A percentile compares a stretch with the other conserved stretches of the same genome.
phyloP scores from a whole-genome alignment of 106 monocot genomes.

The Platanthera guangdongensis region DNA sequence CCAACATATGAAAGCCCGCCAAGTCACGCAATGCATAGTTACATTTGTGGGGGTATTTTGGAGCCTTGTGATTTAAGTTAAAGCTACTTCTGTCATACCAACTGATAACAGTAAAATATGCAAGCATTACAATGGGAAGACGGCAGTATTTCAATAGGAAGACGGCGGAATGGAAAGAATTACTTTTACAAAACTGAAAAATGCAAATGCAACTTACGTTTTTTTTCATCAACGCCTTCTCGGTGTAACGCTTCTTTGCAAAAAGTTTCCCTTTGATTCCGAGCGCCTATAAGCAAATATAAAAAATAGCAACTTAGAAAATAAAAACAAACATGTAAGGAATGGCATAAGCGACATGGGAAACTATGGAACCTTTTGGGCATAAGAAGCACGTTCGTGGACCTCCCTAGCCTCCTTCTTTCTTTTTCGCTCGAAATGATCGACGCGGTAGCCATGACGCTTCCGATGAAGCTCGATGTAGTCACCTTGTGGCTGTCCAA shows the following conservation, averaged over 20 bases:
- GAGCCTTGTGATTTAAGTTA: too few relatives aligned
- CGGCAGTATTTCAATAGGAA: neutral
- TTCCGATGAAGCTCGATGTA: conserved; percentile 91
- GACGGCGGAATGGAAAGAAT: neutral
- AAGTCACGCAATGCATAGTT: too few relatives aligned
- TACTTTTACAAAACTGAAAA: neutral
- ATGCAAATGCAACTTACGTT: conserved; percentile 50
- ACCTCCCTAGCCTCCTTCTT: conserved; percentile 94
- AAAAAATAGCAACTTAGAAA: neutral
- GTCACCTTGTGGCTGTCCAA: conserved; percentile 88
- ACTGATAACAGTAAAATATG: too few relatives aligned
- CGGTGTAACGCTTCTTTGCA: conserved; percentile 88
- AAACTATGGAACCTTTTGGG: conserved; percentile 56
- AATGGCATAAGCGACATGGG: neutral
- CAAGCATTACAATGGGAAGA: neutral
- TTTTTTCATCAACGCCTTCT: conserved; percentile 99
- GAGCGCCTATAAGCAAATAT: conserved; percentile 32
- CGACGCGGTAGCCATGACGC: conserved; percentile 88
- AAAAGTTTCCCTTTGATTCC: conserved; percentile 97
- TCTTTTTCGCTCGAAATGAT: conserved; percentile 90
- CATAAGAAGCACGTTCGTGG: conserved; percentile 56
- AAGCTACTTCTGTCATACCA: too few relatives aligned
- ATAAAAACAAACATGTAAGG: conserved; percentile 3
- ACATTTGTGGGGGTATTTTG: too few relatives aligned
- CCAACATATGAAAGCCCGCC: too few relatives aligned